These are phyloP conservation scores for Mallotus nudiflorus DNA, from an alignment of 345 rosid genomes.

Conservation along the genomic window DNA sequence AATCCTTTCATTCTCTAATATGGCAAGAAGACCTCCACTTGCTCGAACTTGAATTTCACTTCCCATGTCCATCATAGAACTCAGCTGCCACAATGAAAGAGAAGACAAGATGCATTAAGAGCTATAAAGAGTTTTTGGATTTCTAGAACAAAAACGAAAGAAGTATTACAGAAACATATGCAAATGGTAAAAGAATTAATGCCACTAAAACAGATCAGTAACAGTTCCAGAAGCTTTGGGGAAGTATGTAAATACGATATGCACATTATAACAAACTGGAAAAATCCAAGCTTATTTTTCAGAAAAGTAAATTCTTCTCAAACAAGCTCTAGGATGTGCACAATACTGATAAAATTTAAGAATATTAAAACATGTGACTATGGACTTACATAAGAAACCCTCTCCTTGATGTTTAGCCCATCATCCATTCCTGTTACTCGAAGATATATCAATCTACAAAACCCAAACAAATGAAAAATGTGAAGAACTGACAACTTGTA, in stretches of 20 bases:
- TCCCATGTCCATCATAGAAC: slow-evolving; percentile 95
- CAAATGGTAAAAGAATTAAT: not conserved
- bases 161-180: not conserved
- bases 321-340: not conserved
- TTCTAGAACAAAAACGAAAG: not conserved
- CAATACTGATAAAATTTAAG: not conserved
- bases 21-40: slow-evolving; percentile 94
- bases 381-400: slow-evolving; percentile 70
- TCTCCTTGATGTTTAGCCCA: slow-evolving; percentile 83
- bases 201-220: not conserved
- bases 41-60: slow-evolving; percentile 92
- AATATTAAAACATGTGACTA: not conserved
- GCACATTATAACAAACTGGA: too few species aligned
- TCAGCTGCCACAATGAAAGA: slow-evolving; percentile 52
- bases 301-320: slow-evolving; percentile 2
- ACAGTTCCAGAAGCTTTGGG: not conserved
- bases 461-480: slow-evolving; percentile 20
- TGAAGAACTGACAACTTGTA: not conserved
- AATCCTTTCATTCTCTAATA: slow-evolving; percentile 89
- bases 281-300: not conserved
- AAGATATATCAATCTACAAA: slow-evolving; percentile 74
- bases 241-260: slow-evolving; percentile 1
- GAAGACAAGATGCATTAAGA: slow-evolving; percentile 2
- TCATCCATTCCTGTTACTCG: slow-evolving; percentile 96
- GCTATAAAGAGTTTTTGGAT: not conserved